phyloP scores from a whole-genome alignment of 208 protist species.

The Trypanosoma grayi region DNA sequence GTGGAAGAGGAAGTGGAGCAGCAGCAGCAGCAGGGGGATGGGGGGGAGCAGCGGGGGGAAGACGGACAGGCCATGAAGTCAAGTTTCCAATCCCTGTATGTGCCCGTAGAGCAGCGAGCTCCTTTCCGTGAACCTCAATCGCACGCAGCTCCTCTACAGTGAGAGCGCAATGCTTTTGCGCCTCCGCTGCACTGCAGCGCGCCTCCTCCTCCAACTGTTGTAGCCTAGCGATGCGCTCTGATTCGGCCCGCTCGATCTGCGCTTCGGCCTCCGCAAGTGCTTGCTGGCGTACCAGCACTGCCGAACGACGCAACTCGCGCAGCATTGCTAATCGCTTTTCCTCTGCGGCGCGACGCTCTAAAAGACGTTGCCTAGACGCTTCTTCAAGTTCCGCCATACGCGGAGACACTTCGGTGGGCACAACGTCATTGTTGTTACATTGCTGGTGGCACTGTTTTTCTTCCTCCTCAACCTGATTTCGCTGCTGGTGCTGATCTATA shows the following conservation, averaged over 20 bases:
- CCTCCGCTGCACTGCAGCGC: not conserved
- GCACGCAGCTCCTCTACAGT: constrained; percentile 7
- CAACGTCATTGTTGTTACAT: not conserved
- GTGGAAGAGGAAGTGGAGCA: not conserved
- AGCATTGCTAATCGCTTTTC: constrained; percentile 1
- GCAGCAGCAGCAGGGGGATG: not conserved
- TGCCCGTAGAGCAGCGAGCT: not conserved
- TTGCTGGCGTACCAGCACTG: not conserved
- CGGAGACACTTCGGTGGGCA: not conserved
- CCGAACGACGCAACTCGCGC: not conserved
- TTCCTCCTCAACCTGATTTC: too few relatives aligned
- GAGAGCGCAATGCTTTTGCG: not conserved
- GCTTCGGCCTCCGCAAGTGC: constrained; percentile 6
- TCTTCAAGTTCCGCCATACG: constrained; percentile 2
- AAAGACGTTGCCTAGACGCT: not conserved
- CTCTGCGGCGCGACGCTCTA: constrained; percentile 5
- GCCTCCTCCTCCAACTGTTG: not conserved
- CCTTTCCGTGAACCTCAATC: constrained; percentile 4
- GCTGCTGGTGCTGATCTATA: too few relatives aligned
- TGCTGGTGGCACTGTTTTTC: too few relatives aligned
- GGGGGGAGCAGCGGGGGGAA: not conserved
- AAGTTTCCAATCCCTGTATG: not conserved
- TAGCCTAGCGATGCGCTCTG: not conserved
- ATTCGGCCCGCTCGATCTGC: constrained; percentile 2
- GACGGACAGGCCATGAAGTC: not conserved